Evolutionary conservation across 208 protist genomes (phyloP).

Genomic region (Balamuthia mandrillaris): DNA sequence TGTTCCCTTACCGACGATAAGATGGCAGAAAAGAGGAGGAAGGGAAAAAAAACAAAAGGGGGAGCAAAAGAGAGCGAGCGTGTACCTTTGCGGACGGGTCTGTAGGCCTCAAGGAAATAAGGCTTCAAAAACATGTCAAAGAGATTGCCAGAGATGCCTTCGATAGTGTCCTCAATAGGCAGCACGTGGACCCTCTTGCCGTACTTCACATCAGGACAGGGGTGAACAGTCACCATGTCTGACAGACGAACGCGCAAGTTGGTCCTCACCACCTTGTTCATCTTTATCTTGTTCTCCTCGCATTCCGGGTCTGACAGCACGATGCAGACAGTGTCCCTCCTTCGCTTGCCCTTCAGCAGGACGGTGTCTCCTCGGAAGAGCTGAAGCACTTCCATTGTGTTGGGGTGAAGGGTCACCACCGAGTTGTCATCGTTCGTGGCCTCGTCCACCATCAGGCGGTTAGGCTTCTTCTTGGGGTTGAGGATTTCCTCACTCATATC

Average conservation of each 20-base stretch:
- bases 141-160: conserved; percentile 98
- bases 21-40: background rate
- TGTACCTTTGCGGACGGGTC: conserved; percentile 95
- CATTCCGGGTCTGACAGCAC: conserved; percentile 89
- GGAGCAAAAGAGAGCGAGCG: conserved; percentile 35
- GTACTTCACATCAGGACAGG: conserved; percentile 95
- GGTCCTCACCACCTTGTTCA: conserved; percentile 97
- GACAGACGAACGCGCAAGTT: conserved; percentile 98
- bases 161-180: conserved; percentile 98
- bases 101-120: conserved; percentile 99
- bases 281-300: conserved; percentile 92
- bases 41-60: background rate
- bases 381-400: conserved; percentile 93
- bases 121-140: conserved; percentile 99
- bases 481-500: conserved; percentile 73
- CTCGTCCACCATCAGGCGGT: conserved; percentile 97
- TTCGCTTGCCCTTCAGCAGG: conserved; percentile 97
- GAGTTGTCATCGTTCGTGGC: conserved; percentile 96
- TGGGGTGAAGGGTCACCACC: conserved; percentile 87
- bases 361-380: conserved; percentile 98
- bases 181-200: conserved; percentile 97
- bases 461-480: conserved; percentile 77
- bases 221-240: conserved; percentile 94
- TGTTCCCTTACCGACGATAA: background rate
- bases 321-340: conserved; percentile 89